A percentile compares a stretch with the other conserved stretches of the same genome.
Conservation (phyloP, 805 yeast species). For the Metschnikowia rubicola region DNA sequence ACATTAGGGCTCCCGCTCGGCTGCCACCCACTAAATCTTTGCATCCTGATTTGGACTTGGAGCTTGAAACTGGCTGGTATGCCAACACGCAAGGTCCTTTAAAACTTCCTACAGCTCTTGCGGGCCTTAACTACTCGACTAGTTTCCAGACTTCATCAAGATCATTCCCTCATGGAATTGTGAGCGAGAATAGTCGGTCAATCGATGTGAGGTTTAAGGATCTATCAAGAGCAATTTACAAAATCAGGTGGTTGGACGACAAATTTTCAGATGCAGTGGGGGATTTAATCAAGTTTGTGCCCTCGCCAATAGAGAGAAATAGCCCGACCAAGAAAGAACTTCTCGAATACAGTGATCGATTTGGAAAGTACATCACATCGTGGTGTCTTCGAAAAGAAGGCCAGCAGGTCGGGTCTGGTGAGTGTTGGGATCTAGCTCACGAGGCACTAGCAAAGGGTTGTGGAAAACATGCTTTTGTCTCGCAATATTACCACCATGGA, state of each 20-base stretch:
- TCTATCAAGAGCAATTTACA: conserved; percentile 34
- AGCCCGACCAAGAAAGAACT: conserved; percentile 33
- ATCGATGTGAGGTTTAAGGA: conserved; percentile 42
- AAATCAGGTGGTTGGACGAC: conserved; percentile 39
- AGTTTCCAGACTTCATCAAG: conserved; percentile 15
- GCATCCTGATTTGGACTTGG: conserved; percentile 41
- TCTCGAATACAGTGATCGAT: conserved; percentile 31
- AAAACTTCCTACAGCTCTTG: conserved; percentile 36
- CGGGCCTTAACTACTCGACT: conserved; percentile 33
- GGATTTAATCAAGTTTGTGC: conserved; percentile 29
- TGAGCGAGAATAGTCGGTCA: conserved; percentile 19
- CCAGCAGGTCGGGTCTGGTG: conserved; percentile 51
- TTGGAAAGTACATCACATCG: conserved; percentile 51
- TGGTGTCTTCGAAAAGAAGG: conserved; percentile 53
- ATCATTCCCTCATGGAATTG: conserved; percentile 5
- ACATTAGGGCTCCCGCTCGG: conserved; percentile 19
- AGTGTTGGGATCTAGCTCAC: conserved; percentile 60
- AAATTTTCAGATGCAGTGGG: conserved; percentile 22
- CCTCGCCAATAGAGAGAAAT: conserved; percentile 39
- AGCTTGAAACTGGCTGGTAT: conserved; percentile 47
- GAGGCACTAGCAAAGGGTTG: conserved; percentile 53
- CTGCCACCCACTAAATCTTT: conserved; percentile 8
- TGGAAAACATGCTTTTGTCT: conserved; percentile 55
- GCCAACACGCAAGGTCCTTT: conserved; percentile 24
- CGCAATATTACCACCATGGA: conserved; percentile 48